Evolutionary conservation across 2,329 filamentous ascomycete genomes (phyloP).

Genomic region (Exophiala lecanii-corni): DNA sequence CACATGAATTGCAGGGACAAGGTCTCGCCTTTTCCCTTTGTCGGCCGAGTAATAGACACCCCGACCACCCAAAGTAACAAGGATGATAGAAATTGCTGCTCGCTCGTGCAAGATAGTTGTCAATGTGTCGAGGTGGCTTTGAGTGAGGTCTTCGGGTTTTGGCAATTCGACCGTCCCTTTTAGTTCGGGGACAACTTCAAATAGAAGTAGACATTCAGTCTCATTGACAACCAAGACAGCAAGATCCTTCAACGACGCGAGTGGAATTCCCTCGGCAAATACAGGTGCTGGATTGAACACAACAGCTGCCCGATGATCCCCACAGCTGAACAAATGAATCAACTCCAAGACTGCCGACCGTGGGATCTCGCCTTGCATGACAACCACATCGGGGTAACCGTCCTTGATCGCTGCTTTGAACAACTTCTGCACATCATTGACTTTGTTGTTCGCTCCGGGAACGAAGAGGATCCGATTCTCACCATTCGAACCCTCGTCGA

Average conservation of each 20-base stretch:
- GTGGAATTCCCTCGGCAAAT: conserved; percentile 65
- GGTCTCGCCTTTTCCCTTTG: conserved; percentile 41
- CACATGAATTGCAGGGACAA: conserved; percentile 63
- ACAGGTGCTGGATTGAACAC: conserved; percentile 88
- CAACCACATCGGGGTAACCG: conserved; percentile 57
- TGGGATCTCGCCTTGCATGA: conserved; percentile 77
- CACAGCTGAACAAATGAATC: conserved; percentile 44
- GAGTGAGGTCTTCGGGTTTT: conserved; percentile 28
- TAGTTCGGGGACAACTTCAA: conserved; percentile 36
- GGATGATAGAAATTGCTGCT: conserved; percentile 65
- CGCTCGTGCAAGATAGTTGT: conserved; percentile 58
- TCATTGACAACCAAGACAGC: conserved; percentile 85
- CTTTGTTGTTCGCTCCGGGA: conserved; percentile 62
- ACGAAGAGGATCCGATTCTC: conserved; percentile 74
- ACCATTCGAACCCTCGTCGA: conserved; percentile 63
- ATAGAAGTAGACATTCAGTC: conserved; percentile 75
- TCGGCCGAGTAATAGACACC: conserved; percentile 64
- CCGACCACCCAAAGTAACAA: conserved; percentile 77
- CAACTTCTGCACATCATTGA: conserved; percentile 40
- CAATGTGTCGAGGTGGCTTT: conserved; percentile 38
- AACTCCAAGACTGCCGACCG: conserved; percentile 60
- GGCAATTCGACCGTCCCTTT: conserved; percentile 24
- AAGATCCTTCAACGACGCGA: conserved; percentile 61
- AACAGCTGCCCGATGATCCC: conserved; percentile 53
- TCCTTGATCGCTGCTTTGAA: conserved; percentile 33